Base-by-base conservation (phyloP, 495 filamentous ascomycete species). In the Cudoniella acicularis region DNA sequence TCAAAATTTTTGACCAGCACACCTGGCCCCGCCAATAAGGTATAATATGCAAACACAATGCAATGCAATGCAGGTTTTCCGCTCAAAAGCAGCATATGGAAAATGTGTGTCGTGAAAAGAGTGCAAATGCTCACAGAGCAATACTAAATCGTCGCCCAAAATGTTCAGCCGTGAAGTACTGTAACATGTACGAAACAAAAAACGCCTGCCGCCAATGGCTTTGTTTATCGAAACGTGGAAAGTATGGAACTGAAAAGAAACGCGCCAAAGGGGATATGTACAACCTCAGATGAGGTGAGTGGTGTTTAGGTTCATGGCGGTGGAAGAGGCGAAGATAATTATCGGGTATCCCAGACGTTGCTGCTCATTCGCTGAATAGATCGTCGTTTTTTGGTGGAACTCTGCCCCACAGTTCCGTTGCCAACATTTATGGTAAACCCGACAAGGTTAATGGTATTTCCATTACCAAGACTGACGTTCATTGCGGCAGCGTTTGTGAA, bases 371-470 rank as follows among this genome's bases (percentile, higher is more conserved):
- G 18, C 0, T 36, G 11, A 18, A 57, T 30, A 36, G 43, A 30
- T 2, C 40, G 2, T 40, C 24, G 17, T 18, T 1, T 40, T 30
- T 36, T 36, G 1, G 54, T 30, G 1, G 24, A 23, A n/a, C 17
- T 49, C 3, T 30, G 16, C 16, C 58, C 54, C 13, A 51, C 23
- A 20, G 13, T 49, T 18, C 63, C 63, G 13, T 47, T 58, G 0
- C 75, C 73, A 17, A 77, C 59, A 53, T 77, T 67, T 3, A 78
- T 54, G 24, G 56, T 64, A 11, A 76, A 71, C 23, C 67, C 64
- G 10, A 82, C 70, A 40, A 84, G 59, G 64, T 83, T 69, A 23
- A 82, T 70, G 17, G 70, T 70, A 20, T 73, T 75, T 8, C 79
- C 67, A 40, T 77, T 78, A 18, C 62, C 57, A 21, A 78, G 73